Base-by-base conservation (phyloP, 148 eudicot genomes). In the Mesembryanthemum crystallinum region DNA sequence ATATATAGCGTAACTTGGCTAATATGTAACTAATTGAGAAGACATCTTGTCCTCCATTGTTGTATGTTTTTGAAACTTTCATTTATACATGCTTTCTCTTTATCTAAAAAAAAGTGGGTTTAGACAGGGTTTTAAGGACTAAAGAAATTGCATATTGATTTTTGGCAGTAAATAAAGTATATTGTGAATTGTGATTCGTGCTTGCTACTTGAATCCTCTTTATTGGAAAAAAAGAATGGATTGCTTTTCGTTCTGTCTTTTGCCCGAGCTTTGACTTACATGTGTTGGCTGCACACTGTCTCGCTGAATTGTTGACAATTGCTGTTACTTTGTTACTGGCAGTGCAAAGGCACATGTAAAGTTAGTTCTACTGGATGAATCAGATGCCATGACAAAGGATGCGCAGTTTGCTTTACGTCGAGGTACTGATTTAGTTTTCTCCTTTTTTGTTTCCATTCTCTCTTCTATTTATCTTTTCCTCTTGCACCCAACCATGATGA, bases 321-420 rank as follows among this genome's bases (percentile, higher is more conserved):
- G 5, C 3, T 65, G 11, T 62, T 43, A 9, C n/a, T 71, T 15
- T 69, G 45, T 24, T 27, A 5, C 39, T 74, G 71, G 24, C 83
- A 95, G 98, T 61, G 80, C 92, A 35, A 95, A 90, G 75, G 70
- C 88, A 33, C 80, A 88, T 63, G 98, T 95, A 58, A 95, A 95
- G 80, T 88, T 95, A 81, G 94, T 95, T 59, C 85, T 95, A 74
- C 81, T 95, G 87, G 98, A 95, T 84, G 98, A 95, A 80, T 90
- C 98, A 52, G 98, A 95, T 87, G 99, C 99, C 76, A 95, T 95
- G 99, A 95, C 99, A 55, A 95, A 95, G 86, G 99, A 95, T 92
- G 99, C 99, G 68, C 99, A 95, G 73, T 95, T 95, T 81, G 99
- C 99, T 69, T 83, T 95, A 25, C 97, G 99, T 77, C 89, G 98